Evolutionary conservation across 2,329 filamentous ascomycete genomes (phyloP), one percentile per base, ranked within the genome.

Genomic region (Aspergillus sergii): DNA sequence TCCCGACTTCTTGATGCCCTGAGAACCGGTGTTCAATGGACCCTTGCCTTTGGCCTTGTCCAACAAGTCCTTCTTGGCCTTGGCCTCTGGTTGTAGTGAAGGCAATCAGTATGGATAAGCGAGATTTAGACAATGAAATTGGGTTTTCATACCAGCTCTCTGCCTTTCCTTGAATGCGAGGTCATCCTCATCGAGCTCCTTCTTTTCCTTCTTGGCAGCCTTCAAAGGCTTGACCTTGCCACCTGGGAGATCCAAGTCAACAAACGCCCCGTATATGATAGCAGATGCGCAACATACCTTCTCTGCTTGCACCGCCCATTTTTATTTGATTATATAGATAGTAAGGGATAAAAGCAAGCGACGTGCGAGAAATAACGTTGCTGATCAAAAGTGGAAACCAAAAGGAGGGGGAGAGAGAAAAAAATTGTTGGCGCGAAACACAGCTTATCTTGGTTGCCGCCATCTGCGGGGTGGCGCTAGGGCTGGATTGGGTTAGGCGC

Each of bases 1-100:
- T 80, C 93, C 94, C 66, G 91, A 95, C 88, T 97, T 97, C 89
- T 97, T 97, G 84, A 98, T 97, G 66, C 93, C 93, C 82, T 96
- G 92, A 56, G 85, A 80, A 39, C 93, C 93, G 36, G 88, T 90
- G 82, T 93, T 94, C 77, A 97, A 78, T 43, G 94, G 94, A 3
- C 94, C 94, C 83, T 96, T 96, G 79, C 91, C 91, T 73, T 91
- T 90, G 53, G 91, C 90, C 83, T 92, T 91, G 65, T 89, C 85
- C n/a, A 90, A 88, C 81, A 96, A 77, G 11, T 93, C 92, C 83
- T 96, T 94, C 80, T 89, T 90, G 53, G 91, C 91, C 85, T 94
- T 93, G 76, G 92, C 91, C 72, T 94, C 92, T 91, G 72, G 69
- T 64, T 30, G 26, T 10, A 28, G 11, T 26, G 12, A 41, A 26